A percentile compares a stretch with the other conserved stretches of the same genome.
phyloP scores from a whole-genome alignment of 352 stramenopile species.

The Phytophthora nicotianae region DNA sequence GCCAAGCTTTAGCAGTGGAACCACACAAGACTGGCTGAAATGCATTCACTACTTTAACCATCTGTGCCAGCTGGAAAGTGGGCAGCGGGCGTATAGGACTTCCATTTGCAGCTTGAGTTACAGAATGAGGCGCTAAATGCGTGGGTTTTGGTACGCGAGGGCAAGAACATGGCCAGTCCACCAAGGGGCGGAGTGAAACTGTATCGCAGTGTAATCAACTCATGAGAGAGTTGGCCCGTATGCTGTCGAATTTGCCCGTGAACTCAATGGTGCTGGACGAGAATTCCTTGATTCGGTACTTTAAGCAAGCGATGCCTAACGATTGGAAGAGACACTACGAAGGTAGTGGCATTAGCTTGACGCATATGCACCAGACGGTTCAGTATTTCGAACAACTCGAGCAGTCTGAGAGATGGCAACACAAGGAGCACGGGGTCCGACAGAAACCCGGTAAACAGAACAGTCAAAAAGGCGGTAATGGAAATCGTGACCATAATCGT shows the following conservation, averaged over 20 bases:
- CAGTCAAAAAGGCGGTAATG: neutral
- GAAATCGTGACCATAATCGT: neutral
- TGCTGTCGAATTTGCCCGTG: neutral
- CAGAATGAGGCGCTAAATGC: no score
- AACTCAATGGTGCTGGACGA: conserved; percentile 1
- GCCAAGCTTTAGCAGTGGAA: neutral
- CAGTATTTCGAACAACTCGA: conserved; percentile 13
- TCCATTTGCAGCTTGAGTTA: neutral
- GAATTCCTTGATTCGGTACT: conserved; percentile 5
- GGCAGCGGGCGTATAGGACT: neutral
- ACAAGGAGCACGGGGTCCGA: neutral
- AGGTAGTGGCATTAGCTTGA: neutral
- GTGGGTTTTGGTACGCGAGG: neutral
- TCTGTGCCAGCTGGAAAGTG: conserved; percentile 1
- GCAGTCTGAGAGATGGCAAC: conserved; percentile 4
- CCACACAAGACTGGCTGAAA: neutral
- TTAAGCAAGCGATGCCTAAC: conserved; percentile 7
- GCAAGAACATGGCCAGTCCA: neutral
- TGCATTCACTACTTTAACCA: neutral
- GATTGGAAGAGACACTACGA: conserved; percentile 9
- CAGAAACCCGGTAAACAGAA: neutral
- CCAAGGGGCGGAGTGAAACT: conserved; percentile 7
- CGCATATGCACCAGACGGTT: neutral
- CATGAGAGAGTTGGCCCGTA: neutral
- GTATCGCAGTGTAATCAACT: conserved; percentile 1